These are phyloP conservation scores for Colletotrichum sp. DNA, from an alignment of 2,329 filamentous ascomycete genomes.

Conservation along the genomic window DNA sequence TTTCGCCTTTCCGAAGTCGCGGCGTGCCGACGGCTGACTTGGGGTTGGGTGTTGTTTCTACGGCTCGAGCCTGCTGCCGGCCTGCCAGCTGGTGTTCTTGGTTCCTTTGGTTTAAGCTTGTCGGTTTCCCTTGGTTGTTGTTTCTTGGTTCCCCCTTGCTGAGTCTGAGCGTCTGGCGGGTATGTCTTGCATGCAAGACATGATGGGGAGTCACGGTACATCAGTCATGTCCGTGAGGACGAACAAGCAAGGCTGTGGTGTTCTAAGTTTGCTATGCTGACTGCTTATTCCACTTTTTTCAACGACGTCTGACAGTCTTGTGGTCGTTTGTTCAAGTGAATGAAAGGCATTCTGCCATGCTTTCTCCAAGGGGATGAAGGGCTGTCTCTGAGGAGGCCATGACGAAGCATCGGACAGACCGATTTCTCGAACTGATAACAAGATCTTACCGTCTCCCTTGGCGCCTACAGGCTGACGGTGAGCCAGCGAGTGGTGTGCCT, in stretches of 20 bases:
- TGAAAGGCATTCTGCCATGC: too few relatives aligned
- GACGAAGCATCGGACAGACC: too few relatives aligned
- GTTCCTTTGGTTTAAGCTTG: not conserved
- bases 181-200: not conserved
- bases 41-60: not conserved
- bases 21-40: not conserved
- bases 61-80: not conserved
- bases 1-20: not conserved
- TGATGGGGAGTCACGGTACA: not conserved
- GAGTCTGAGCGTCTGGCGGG: not conserved
- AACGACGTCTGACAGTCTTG: not conserved
- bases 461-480: not conserved
- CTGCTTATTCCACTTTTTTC: slow-evolving; percentile 28
- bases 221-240: not conserved
- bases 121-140: not conserved
- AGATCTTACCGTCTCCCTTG: too few relatives aligned
- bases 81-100: not conserved
- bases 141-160: not conserved
- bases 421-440: too few relatives aligned
- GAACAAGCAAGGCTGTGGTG: not conserved
- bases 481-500: fast-evolving
- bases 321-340: fast-evolving
- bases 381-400: too few relatives aligned
- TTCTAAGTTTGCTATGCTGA: not conserved
- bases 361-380: too few relatives aligned